Evolutionary conservation across 495 filamentous ascomycete species (phyloP).

Genomic region (Chaetomium fimeti): DNA sequence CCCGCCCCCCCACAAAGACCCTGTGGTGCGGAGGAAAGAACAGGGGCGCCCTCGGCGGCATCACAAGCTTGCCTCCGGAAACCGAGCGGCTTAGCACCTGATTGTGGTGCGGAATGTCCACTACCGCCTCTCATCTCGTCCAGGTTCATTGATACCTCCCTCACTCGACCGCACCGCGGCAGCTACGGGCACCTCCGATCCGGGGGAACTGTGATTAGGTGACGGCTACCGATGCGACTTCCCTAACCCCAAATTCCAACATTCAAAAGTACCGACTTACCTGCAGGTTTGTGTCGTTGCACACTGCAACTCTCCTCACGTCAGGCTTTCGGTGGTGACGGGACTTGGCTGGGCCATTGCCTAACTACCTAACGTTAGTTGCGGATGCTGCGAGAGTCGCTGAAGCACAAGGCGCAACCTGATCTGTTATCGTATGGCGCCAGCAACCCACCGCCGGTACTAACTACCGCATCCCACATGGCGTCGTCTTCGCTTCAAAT

Average conservation of each 20-base stretch:
- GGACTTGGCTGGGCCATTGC: background rate
- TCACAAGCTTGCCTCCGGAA: constrained; percentile 11
- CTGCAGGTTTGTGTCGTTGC: background rate
- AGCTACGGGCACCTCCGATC: background rate
- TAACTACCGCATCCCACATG: constrained; percentile 15
- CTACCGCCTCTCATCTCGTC: background rate
- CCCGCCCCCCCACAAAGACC: background rate
- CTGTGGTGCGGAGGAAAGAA: constrained; percentile 14
- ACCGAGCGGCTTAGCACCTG: background rate
- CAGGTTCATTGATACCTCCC: background rate
- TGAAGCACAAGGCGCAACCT: background rate
- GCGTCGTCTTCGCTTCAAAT: constrained; percentile 22
- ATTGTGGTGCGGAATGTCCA: constrained; percentile 1
- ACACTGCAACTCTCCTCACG: background rate
- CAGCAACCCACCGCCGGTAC: background rate
- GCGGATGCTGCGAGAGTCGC: background rate
- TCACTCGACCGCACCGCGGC: background rate
- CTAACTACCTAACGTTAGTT: too few relatives aligned
- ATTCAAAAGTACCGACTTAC: too few relatives aligned
- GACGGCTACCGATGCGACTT: too few relatives aligned
- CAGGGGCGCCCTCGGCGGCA: background rate
- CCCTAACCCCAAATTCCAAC: too few relatives aligned
- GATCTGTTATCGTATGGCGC: too few relatives aligned
- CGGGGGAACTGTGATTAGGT: background rate
- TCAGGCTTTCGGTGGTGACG: background rate